Evolutionary conservation across 352 stramenopile genomes (phyloP).

Genomic region (Pythium insidiosum): DNA sequence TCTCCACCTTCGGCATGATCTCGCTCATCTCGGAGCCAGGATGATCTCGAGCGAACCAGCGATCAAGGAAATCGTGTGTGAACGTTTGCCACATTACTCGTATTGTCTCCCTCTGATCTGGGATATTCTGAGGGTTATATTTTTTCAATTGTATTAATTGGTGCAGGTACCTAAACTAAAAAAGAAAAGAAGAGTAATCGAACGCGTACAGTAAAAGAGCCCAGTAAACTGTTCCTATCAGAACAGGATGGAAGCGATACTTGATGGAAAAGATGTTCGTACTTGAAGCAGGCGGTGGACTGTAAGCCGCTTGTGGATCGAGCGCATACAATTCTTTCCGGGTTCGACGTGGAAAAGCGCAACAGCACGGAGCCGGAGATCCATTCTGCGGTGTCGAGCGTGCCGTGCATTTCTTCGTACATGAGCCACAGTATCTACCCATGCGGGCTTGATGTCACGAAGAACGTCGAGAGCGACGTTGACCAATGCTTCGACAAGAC

Average conservation of each 20-base stretch:
- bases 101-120: neutral
- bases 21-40: neutral
- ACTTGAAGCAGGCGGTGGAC: neutral
- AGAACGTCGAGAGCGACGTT: neutral
- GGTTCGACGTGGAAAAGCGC: neutral
- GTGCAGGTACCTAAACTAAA: too few relatives aligned
- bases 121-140: neutral
- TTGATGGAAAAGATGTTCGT: neutral
- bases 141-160: too few relatives aligned
- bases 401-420: neutral
- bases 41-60: neutral
- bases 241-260: neutral
- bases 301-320: neutral
- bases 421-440: neutral
- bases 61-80: neutral
- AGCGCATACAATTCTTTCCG: neutral
- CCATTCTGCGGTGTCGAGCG: neutral
- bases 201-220: constrained; percentile 1
- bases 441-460: neutral
- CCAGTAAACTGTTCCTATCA: neutral
- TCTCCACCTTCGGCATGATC: neutral
- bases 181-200: neutral
- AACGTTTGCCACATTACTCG: neutral
- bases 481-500: neutral
- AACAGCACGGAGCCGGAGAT: neutral